A percentile compares a stretch with the other conserved stretches of the same genome.
These are phyloP conservation scores for Paecilomyces niveus DNA, from an alignment of 2,329 filamentous ascomycete species.

Conservation along the genomic window DNA sequence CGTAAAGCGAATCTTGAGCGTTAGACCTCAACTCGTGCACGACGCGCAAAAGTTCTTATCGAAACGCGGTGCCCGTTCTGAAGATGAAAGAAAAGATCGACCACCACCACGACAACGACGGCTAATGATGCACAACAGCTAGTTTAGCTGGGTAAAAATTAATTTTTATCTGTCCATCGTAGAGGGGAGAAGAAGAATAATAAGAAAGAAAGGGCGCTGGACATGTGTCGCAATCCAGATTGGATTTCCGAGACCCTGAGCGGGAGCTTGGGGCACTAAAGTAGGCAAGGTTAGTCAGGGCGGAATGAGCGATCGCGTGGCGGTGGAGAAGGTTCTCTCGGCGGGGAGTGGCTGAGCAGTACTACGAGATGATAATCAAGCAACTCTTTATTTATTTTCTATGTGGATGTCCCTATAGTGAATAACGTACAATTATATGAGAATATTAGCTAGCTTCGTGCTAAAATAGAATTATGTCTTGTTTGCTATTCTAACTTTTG, in stretches of 20 bases:
- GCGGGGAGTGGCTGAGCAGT: not conserved
- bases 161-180: not conserved
- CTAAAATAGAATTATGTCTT: too few species aligned
- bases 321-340: not conserved
- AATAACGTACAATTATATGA: too few species aligned
- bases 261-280: not conserved
- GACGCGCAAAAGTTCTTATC: not conserved
- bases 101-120: not conserved
- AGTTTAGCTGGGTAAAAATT: not conserved
- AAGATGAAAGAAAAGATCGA: not conserved
- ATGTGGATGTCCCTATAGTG: too few species aligned
- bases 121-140: not conserved
- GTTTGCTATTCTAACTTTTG: not conserved
- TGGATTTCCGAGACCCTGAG: not conserved
- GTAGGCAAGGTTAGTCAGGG: not conserved
- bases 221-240: not conserved
- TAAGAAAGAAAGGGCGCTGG: not conserved
- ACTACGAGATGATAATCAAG: not conserved
- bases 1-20: not conserved
- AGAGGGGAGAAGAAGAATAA: not conserved
- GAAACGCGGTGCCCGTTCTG: too few species aligned
- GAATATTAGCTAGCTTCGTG: too few species aligned
- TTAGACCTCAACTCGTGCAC: not conserved
- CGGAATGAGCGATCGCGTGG: not conserved
- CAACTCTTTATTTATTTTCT: not conserved